Conservation (phyloP, 306 rosid species). For the Castanea mollissima region DNA sequence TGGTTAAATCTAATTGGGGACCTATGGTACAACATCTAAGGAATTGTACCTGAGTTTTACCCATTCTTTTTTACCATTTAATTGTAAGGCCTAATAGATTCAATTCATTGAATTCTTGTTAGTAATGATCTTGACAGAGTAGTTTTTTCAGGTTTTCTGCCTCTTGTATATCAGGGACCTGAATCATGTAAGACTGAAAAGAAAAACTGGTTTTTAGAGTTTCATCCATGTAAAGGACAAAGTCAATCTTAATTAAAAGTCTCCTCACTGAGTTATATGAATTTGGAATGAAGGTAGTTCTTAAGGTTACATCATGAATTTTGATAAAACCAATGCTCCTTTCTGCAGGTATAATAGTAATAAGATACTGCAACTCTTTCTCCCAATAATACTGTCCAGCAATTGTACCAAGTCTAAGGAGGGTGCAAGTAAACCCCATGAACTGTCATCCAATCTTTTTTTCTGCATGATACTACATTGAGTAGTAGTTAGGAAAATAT, state of each 20-base stretch:
- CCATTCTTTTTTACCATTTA: no score
- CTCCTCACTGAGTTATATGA: not conserved
- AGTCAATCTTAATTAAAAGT: not conserved
- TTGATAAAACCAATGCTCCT: conserved; percentile 12
- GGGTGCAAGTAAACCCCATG: conserved; percentile 31
- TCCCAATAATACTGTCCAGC: conserved; percentile 19
- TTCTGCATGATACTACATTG: conserved; percentile 15
- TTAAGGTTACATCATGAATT: conserved; percentile 1
- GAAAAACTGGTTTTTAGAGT: not conserved
- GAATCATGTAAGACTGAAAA: not conserved
- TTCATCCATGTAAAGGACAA: not conserved
- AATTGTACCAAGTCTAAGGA: conserved; percentile 22
- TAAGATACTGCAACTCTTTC: conserved; percentile 34
- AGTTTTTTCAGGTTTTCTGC: not conserved
- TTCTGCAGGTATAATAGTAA: conserved; percentile 53
- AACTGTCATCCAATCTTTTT: conserved; percentile 16
- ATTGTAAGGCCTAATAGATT: no score
- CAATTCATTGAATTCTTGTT: no score
- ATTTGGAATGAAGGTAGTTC: not conserved
- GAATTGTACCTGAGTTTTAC: no score
- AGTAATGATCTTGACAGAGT: no score
- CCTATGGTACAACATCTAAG: no score
- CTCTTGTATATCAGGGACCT: not conserved
- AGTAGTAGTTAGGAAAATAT: conserved; percentile 25
- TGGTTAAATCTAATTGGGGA: no score